A percentile compares a stretch with the other conserved stretches of the same genome.
These are phyloP conservation scores for Malassezia cuniculi DNA, from an alignment of 1,284 basidiomycete genomes.

Conservation along the genomic window DNA sequence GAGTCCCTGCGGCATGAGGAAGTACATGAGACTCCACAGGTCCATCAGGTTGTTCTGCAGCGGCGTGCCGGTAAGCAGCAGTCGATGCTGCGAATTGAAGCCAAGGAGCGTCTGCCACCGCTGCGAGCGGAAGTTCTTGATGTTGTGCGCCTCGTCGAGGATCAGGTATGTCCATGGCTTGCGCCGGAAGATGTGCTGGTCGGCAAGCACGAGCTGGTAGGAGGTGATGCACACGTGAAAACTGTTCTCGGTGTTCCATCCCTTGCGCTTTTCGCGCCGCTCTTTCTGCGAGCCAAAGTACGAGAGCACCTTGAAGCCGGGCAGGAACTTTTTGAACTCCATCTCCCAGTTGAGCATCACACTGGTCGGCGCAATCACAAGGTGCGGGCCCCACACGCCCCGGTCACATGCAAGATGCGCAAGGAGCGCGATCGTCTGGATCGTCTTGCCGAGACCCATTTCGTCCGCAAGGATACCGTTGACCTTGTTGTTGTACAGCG, in stretches of 20 bases:
- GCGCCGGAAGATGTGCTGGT: conserved; percentile 85
- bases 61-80: conserved; percentile 83
- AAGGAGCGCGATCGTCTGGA: conserved; percentile 83
- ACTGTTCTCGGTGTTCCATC: conserved; percentile 81
- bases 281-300: conserved; percentile 86
- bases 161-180: conserved; percentile 95
- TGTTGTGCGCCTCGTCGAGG: conserved; percentile 92
- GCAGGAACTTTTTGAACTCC: conserved; percentile 96
- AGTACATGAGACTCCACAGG: conserved; percentile 85
- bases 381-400: conserved; percentile 91
- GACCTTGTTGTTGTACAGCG: conserved; percentile 67
- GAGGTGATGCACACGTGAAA: conserved; percentile 96
- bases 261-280: conserved; percentile 79
- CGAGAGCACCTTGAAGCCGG: conserved; percentile 78
- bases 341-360: conserved; percentile 97
- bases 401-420: conserved; percentile 86
- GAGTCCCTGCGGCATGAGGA: conserved; percentile 70
- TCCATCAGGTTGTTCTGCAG: conserved; percentile 93
- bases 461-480: conserved; percentile 75
- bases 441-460: conserved; percentile 66
- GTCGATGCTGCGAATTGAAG: conserved; percentile 74
- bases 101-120: conserved; percentile 89
- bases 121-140: conserved; percentile 94
- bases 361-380: conserved; percentile 87
- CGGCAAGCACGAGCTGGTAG: conserved; percentile 76